A percentile compares a stretch with the other conserved stretches of the same genome.
phyloP scores from a whole-genome alignment of 2,329 filamentous ascomycete genomes.

The Monosporascus sp. region DNA sequence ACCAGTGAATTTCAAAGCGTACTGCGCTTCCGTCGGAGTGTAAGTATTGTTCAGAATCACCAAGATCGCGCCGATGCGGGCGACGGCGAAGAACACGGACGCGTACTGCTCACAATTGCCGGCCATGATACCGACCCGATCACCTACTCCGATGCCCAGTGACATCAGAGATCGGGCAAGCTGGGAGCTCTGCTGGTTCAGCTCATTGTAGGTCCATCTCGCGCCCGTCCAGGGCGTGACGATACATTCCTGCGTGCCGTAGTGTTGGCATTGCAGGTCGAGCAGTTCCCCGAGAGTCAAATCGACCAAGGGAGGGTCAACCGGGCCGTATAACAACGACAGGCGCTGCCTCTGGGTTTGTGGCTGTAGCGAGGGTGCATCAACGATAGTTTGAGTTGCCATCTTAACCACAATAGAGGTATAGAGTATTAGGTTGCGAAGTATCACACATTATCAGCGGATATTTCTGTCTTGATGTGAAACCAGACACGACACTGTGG shows the following conservation, averaged over 20 bases:
- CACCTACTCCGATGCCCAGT: slow-evolving; percentile 62
- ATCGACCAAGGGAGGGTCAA: slow-evolving; percentile 64
- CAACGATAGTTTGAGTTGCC: slow-evolving; percentile 19
- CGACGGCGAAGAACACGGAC: slow-evolving; percentile 68
- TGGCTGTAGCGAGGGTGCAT: slow-evolving; percentile 10
- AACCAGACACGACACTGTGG: too few relatives aligned
- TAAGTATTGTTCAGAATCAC: slow-evolving; percentile 83
- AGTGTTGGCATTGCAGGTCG: slow-evolving; percentile 62
- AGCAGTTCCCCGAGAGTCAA: slow-evolving; percentile 69
- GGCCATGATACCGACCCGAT: slow-evolving; percentile 72
- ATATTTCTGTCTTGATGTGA: too few relatives aligned
- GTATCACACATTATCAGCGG: background rate
- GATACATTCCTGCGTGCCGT: slow-evolving; percentile 62
- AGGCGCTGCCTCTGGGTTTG: slow-evolving; percentile 31
- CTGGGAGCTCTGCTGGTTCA: slow-evolving; percentile 57
- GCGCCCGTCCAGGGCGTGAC: slow-evolving; percentile 73
- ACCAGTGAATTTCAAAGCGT: slow-evolving; percentile 68
- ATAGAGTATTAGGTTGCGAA: background rate
- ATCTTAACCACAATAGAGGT: slow-evolving; percentile 7
- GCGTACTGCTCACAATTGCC: slow-evolving; percentile 79
- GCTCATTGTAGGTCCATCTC: slow-evolving; percentile 65
- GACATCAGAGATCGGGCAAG: slow-evolving; percentile 63
- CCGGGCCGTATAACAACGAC: slow-evolving; percentile 63
- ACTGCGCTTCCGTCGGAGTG: slow-evolving; percentile 66
- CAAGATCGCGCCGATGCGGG: slow-evolving; percentile 61